These are phyloP conservation scores for Suhomyces bribrorum DNA, from an alignment of 1,139 yeast genomes.

Conservation along the genomic window DNA sequence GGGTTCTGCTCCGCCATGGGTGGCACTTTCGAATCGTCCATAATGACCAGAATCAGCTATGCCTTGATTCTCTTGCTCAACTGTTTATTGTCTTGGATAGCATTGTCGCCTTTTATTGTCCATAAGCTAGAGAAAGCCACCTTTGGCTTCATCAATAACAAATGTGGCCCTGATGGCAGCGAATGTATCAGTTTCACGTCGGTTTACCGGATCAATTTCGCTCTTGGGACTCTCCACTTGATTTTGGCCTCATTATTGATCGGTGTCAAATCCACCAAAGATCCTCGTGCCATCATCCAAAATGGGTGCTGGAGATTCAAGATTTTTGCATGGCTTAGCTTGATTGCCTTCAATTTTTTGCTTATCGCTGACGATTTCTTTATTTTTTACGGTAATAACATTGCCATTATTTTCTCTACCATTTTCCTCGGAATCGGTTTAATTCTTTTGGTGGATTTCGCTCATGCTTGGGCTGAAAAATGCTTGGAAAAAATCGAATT, in stretches of 20 bases:
- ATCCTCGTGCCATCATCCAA: slow-evolving; percentile 81
- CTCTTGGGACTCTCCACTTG: slow-evolving; percentile 79
- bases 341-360: slow-evolving; percentile 65
- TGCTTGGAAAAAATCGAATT: slow-evolving; percentile 88
- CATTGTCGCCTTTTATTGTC: slow-evolving; percentile 79
- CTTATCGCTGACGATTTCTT: slow-evolving; percentile 83
- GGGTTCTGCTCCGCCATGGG: slow-evolving; percentile 64
- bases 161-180: slow-evolving; percentile 71
- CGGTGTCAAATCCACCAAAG: slow-evolving; percentile 75
- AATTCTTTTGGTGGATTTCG: slow-evolving; percentile 89
- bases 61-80: slow-evolving; percentile 77
- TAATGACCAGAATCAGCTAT: slow-evolving; percentile 71
- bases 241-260: slow-evolving; percentile 65
- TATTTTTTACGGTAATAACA: slow-evolving; percentile 86
- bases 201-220: slow-evolving; percentile 87
- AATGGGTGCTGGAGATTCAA: slow-evolving; percentile 91
- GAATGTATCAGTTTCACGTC: slow-evolving; percentile 93
- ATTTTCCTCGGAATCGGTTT: slow-evolving; percentile 87
- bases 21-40: slow-evolving; percentile 64
- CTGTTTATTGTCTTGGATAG: slow-evolving; percentile 86
- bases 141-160: slow-evolving; percentile 63
- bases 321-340: slow-evolving; percentile 57
- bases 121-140: slow-evolving; percentile 73
- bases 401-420: slow-evolving; percentile 83
- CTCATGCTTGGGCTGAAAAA: slow-evolving; percentile 98